Base-by-base conservation (phyloP, 1,284 basidiomycete species). In the Moesziomyces parantarcticus region DNA sequence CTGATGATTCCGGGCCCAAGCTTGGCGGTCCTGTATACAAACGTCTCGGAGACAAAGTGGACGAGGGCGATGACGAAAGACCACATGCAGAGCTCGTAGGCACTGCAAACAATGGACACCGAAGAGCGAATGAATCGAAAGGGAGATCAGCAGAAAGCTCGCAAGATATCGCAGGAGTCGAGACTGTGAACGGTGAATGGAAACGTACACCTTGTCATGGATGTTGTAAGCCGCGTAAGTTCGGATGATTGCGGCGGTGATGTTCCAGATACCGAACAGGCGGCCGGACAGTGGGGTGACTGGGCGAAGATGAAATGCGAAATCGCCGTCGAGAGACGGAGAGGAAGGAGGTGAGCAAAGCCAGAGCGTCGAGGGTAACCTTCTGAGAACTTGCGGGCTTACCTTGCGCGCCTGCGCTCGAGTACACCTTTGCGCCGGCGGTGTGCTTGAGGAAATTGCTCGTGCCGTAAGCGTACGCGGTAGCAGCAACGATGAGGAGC, bases 1-100 rank as follows among this genome's bases (percentile, higher is more conserved):
- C 90, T 90, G 46, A 94, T 81, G 25, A 90, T 88, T 0, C 90
- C 90, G 0, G 86, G 78, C 55, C 87, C 56, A 45, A 92, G 68
- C 59, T 88, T 90, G 53, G 92, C 89, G 5, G 92, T 91, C 62
- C 90, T 88, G 86, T 91, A 98, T 72, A 96, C 88, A 79, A 94
- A 84, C 58, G 92, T 84, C 85, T 99, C 96, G 25, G 92, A 90
- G 34, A 88, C 87, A 83, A 97, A 97, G 86, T 99, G 96, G 13
- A 87, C 88, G 72, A 95, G 91, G 0, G 94, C 95, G 76, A 97
- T 89, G 65, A 92, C 88, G 85, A 95, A 98, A 36, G 92, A 91
- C 82, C 91, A 87, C 68, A 96, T 86, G 18, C 92, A 89, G 84
- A 98, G 90, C 83, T 96, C 90, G 85, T 97, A 99, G 8, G 73